Base-by-base conservation (phyloP, 2,329 filamentous ascomycete genomes). In the Talaromyces sp. region DNA sequence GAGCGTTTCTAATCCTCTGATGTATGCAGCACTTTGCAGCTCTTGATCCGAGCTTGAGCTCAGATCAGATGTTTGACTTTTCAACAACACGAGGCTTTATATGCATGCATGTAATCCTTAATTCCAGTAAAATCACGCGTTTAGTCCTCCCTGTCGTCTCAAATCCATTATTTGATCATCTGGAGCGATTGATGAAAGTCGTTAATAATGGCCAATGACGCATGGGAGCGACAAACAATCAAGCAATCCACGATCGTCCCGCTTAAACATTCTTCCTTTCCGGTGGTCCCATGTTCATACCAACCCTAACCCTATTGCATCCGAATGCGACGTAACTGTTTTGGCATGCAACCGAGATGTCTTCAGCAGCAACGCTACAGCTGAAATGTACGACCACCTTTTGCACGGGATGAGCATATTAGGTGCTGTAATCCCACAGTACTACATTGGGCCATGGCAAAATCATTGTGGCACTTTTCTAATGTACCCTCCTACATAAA, bases 41-140 rank as follows among this genome's bases (percentile, higher is more conserved):
- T 54, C 52, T 22, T 37, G 52, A 56, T 56, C 52, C 52, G 52
- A 56, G 33, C 52, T 56, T 39, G 52, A 56, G 33, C 52, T 56
- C 31, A 54, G 27, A 54, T 54, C 31, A n/a, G 31, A 35, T 37
- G n/a, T 56, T 35, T 56, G 31, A 25, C 6, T 39, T 22, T 31
- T 25, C 11, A 56, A 39, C n/a, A 54, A n/a, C 52, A 56, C 50
- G 19, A 56, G 3, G n/a, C 31, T 39, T 19, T n/a, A 25, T 27
- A 56, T 56, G 52, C 52, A 56, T 10, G n/a, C 4, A 25, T 37
- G 10, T 3, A 11, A 33, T 8, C 10, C 9, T 15, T 10, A 17
- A 22, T 39, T 8, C 1, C 52, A 37, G 52, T 35, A 39, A 8
- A 31, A 31, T 56, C 5, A 31, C 9, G 31, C 11, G 33, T 37